These are phyloP conservation scores for Antarctomyces pellizariae DNA, from an alignment of 495 filamentous ascomycete species.

Conservation along the genomic window DNA sequence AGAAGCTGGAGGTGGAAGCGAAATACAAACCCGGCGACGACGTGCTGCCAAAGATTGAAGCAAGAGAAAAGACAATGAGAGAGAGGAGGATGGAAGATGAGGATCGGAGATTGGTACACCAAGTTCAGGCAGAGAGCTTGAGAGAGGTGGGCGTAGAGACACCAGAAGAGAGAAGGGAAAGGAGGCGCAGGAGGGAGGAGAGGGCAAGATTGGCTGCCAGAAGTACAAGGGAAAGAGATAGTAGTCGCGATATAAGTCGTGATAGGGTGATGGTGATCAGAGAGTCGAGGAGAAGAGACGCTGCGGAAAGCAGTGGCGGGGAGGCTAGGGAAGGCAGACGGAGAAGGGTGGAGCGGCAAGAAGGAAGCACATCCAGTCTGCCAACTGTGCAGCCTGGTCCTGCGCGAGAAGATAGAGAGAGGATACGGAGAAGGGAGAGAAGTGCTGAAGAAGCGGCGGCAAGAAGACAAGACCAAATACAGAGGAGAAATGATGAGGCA, in stretches of 20 bases:
- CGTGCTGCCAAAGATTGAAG: constrained; percentile 33
- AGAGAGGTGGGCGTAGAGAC: constrained; percentile 32
- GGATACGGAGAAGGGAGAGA: no score
- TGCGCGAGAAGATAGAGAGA: constrained; percentile 15
- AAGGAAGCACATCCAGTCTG: constrained; percentile 13
- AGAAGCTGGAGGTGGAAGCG: constrained; percentile 44
- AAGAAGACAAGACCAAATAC: constrained; percentile 16
- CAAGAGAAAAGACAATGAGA: constrained; percentile 17
- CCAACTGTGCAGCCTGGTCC: no score
- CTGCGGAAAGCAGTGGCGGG: no score
- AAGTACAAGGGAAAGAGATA: constrained; percentile 7
- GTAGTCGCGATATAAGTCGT: constrained; percentile 15
- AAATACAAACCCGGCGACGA: constrained; percentile 59
- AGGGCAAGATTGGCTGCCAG: constrained; percentile 11
- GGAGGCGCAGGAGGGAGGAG: constrained; percentile 23
- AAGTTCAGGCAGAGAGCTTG: constrained; percentile 48
- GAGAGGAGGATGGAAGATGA: constrained; percentile 32
- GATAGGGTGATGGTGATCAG: constrained; percentile 10
- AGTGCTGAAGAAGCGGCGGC: constrained; percentile 6
- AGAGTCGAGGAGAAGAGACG: constrained; percentile 11
- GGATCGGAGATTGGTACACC: constrained; percentile 43
- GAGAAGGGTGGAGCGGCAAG: constrained; percentile 12
- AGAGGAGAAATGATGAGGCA: constrained; percentile 14
- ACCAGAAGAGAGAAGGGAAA: constrained; percentile 18
- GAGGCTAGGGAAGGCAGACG: no score